These are phyloP conservation scores for Suillus bovinus DNA, from an alignment of 768 basidiomycete species.

Conservation along the genomic window DNA sequence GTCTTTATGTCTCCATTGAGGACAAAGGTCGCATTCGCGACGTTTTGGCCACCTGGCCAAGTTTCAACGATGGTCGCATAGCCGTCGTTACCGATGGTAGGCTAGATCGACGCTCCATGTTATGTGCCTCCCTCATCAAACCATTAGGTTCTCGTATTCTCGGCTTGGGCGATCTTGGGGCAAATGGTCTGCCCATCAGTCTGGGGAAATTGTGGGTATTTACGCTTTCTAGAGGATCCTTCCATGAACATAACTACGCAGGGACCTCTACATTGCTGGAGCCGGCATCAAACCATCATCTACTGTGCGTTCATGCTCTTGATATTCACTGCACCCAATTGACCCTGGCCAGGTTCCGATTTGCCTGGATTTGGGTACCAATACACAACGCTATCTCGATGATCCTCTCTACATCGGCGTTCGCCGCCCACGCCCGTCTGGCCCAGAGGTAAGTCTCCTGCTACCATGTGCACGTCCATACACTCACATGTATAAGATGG, in stretches of 20 bases:
- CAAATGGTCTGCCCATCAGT: slow-evolving; percentile 51
- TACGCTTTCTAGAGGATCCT: neutral
- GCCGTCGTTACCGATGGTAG: slow-evolving; percentile 77
- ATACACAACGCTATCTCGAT: slow-evolving; percentile 61
- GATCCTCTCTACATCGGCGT: slow-evolving; percentile 80
- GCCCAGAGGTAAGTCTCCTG: slow-evolving; percentile 39
- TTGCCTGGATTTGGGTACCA: slow-evolving; percentile 75
- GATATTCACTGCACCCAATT: neutral
- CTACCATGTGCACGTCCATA: neutral
- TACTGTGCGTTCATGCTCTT: slow-evolving; percentile 30
- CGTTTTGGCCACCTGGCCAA: slow-evolving; percentile 55
- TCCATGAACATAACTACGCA: slow-evolving; percentile 19
- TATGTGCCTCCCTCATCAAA: slow-evolving; percentile 12
- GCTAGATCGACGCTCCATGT: neutral
- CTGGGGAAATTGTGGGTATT: slow-evolving; percentile 68
- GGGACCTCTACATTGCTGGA: slow-evolving; percentile 69
- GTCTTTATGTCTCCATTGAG: slow-evolving; percentile 60
- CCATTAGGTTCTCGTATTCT: slow-evolving; percentile 64
- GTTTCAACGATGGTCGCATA: slow-evolving; percentile 50
- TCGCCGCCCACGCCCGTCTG: slow-evolving; percentile 50
- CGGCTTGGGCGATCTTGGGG: slow-evolving; percentile 54
- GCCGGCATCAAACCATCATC: slow-evolving; percentile 61
- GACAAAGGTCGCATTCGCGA: slow-evolving; percentile 65
- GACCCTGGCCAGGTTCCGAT: slow-evolving; percentile 49
- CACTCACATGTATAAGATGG: slow-evolving; percentile 44